These are phyloP conservation scores for Ceraceosorus bombacis DNA, from an alignment of 1,284 basidiomycete genomes.

Conservation along the genomic window DNA sequence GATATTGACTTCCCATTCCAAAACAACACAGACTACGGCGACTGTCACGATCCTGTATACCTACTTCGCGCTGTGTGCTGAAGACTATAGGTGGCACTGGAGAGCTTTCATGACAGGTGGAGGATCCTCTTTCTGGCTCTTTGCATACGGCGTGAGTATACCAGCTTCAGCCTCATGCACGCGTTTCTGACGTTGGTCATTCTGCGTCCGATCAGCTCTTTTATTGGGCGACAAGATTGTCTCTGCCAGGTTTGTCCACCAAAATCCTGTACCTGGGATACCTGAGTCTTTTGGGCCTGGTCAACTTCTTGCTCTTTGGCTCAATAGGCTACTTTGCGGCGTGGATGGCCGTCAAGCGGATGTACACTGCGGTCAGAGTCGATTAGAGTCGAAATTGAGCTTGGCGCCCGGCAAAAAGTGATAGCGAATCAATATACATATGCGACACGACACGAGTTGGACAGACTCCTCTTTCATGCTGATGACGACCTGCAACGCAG, in stretches of 20 bases:
- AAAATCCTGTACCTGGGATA: slow-evolving; percentile 86
- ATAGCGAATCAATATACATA: too few species aligned
- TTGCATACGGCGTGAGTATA: slow-evolving; percentile 57
- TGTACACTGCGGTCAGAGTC: too few species aligned
- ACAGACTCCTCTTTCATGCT: too few species aligned
- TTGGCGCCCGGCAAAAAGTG: too few species aligned
- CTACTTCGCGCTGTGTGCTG: slow-evolving; percentile 83
- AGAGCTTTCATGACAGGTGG: slow-evolving; percentile 88
- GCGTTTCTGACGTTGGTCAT: too few species aligned
- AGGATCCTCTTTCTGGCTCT: slow-evolving; percentile 84
- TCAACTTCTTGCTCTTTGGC: slow-evolving; percentile 83
- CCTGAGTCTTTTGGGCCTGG: slow-evolving; percentile 68
- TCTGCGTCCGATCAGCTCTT: slow-evolving; percentile 51
- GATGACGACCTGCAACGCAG: too few species aligned
- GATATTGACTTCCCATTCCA: not conserved
- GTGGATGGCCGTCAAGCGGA: too few species aligned
- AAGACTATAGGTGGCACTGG: slow-evolving; percentile 99
- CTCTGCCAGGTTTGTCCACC: slow-evolving; percentile 73
- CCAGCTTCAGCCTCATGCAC: too few species aligned
- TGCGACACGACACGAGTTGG: too few species aligned
- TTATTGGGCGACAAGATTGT: slow-evolving; percentile 80
- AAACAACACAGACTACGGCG: slow-evolving; percentile 23
- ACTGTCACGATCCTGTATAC: slow-evolving; percentile 39
- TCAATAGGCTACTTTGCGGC: too few species aligned
- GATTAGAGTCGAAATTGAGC: too few species aligned